Evolutionary conservation across 73 alveolate genomes (phyloP), one percentile per base, ranked within the genome.

Genomic region (Diophrys appendiculata): DNA sequence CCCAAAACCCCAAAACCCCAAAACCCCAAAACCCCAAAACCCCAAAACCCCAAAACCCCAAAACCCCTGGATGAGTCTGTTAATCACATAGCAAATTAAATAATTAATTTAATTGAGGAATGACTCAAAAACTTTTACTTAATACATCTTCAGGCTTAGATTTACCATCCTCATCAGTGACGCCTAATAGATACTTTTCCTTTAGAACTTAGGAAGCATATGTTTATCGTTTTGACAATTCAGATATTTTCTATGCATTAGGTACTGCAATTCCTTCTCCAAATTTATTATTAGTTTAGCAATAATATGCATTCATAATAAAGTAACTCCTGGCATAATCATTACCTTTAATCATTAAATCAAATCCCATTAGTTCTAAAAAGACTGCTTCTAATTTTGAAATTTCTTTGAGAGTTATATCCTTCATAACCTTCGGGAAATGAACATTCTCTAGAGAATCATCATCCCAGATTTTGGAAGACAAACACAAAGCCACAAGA

Each of bases 381-480:
- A 97, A 95, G 25, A 92, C 84, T 79, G 99, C 92, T 88, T 97
- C 99, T 81, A 97, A 84, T 52, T 96, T 87, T 77, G 94, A 95
- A 54, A 98, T 96, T 86, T 97, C 99, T 68, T 90, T 84, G 35
- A 98, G 90, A 32, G 95, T 90, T 68, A 90, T 93, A 69, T 92
- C 94, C 13, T 99, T 90, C 88, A 97, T 95, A 34, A 92, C 99
- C 83, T 97, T 94, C 1, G 99, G 97, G 92, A 97, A 98, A 72
- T 98, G 99, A 30, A 88, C 92, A 80, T 98, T 98, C 86, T 98
- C 99, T 73, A 97, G 94, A n/a, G 99, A 97, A 77, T 97, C 99
- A 88, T 98, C 99, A 79, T 98, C 99, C 99, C 99, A 98, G 24
- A 98, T 96, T 80, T 97, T 98, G 30, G 98, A 90, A 1, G 99